Conservation (phyloP, 2,329 filamentous ascomycete genomes). For the Blastomyces silverae region DNA sequence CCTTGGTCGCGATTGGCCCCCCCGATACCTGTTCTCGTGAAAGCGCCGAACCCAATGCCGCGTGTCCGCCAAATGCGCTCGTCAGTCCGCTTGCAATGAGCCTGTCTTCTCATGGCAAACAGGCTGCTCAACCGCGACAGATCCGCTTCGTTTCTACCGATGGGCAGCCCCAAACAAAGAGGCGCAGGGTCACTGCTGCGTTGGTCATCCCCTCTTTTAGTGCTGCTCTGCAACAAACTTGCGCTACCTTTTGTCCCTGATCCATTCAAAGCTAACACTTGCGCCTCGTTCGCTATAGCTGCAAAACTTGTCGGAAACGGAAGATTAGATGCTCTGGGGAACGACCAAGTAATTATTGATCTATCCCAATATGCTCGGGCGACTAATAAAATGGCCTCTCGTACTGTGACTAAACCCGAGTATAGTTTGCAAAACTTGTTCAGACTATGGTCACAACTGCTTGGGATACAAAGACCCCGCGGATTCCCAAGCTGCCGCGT, state of each 20-base stretch:
- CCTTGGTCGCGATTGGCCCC: slow-evolving; percentile 8
- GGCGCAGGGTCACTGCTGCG: slow-evolving; percentile 72
- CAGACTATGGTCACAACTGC: slow-evolving; percentile 63
- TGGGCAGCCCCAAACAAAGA: slow-evolving; percentile 71
- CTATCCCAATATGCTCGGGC: not conserved
- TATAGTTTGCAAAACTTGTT: slow-evolving; percentile 60
- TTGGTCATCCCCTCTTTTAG: slow-evolving; percentile 41
- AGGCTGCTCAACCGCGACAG: slow-evolving; percentile 30
- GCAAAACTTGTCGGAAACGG: slow-evolving; percentile 65
- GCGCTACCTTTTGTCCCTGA: slow-evolving; percentile 1
- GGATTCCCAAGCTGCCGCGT: slow-evolving; percentile 24
- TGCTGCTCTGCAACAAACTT: slow-evolving; percentile 7
- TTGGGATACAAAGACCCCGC: slow-evolving; percentile 56
- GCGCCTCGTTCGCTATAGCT: slow-evolving; percentile 40
- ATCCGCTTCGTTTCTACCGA: slow-evolving; percentile 79
- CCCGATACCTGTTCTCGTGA: slow-evolving; percentile 8
- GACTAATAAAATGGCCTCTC: not conserved
- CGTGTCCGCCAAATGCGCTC: slow-evolving; percentile 2
- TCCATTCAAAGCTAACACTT: not conserved
- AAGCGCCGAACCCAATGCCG: slow-evolving; percentile 1
- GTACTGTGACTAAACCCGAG: slow-evolving; percentile 1
- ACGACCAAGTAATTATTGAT: slow-evolving; percentile 47
- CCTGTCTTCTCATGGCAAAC: slow-evolving; percentile 25
- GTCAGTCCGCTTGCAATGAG: slow-evolving; percentile 23
- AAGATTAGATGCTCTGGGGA: slow-evolving; percentile 71